Base-by-base conservation (phyloP, 768 basidiomycete genomes). In the Collybia mongolica region DNA sequence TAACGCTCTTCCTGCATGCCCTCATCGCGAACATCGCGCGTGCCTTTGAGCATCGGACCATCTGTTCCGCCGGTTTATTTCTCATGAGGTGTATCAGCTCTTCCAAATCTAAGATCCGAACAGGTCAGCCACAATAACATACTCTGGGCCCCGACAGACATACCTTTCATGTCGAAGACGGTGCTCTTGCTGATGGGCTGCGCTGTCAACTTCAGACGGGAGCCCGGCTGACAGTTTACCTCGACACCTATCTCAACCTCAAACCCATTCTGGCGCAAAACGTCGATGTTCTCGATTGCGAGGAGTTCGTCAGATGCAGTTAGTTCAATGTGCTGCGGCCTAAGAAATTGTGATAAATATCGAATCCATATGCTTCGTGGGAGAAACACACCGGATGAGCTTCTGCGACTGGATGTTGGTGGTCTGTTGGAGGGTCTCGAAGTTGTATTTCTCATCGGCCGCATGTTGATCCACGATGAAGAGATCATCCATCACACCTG, bases 391-490 rank as follows among this genome's bases (percentile, higher is more conserved):
- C 95, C 79, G 77, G 64, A 96, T 81, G 3, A 98, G 73, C 53
- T 73, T 83, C 60, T 98, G 96, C 2, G 89, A 90, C 57, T 90
- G 80, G 50, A 99, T 94, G 45, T 78, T 80, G 9, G 95, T 98
- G n/a, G 85, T 93, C 56, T 81, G 77, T 66, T 98, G 96, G 50
- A 98, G 70, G 1, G 82, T 89, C 74, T 98, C 97, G 63, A 98
- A 98, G 64, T 98, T 98, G 70, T 91, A 98, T 72, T 98, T 98
- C 69, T 98, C 97, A 67, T 99, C 97, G 5, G 92, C 86, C 4
- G 96, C 96, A 66, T 98, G 96, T 63, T 98, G 96, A 60, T 98
- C 96, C 15, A 98, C 80, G 54, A 99, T 93, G 69, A 98, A 98
- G 37, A 99, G 72, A 60, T 99, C 96, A 62, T 98, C 95, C 70